Evolutionary conservation across 805 yeast species (phyloP), one percentile per base, ranked within the genome.

Genomic region (Priceomyces fermenticarens): DNA sequence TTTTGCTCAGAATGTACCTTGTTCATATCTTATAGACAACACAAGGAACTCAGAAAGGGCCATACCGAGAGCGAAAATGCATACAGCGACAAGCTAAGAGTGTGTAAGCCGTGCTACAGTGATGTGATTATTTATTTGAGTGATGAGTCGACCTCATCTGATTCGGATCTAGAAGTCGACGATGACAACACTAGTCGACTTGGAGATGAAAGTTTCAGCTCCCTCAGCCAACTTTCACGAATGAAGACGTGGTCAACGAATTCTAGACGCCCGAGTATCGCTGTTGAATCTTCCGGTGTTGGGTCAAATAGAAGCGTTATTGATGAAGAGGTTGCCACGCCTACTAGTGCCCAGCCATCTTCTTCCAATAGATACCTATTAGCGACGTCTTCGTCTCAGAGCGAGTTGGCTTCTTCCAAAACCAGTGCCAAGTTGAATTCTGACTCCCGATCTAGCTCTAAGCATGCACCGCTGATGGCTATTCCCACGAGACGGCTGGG

Each of bases 1-100:
- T 91, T 90, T 56, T 91, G 99, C 61, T 75, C 85, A 33, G 72
- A 75, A 8, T 91, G 99, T 60, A 88, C 97, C 0, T 65, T 77
- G 2, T 76, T 88, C 51, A 67, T 53, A 65, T 88, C 53, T 54
- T 85, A 44, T 88, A 93, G 36, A 29, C 70, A 68, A 44, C 72
- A 70, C 44, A 67, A 65, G 39, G 70, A 65, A 39, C 68, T 67
- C 41, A 42, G 71, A 32, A 59, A 49, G 30, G 39, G 54, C 14
- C 49, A 35, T 23, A 35, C 33, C 11, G 43, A 45, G 12, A 44
- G 46, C 3, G 45, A 52, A 75, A 78, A 38, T 72, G 72, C 58
- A 72, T 87, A 69, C 49, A 70, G 70, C 17, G 95, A 90, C 13
- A 82, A 75, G 55, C 75, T 85, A 74, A 66, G 96, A 43, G 88